phyloP scores from a whole-genome alignment of 192 early-diverging fungal genomes.

The Kickxella alabastrina region DNA sequence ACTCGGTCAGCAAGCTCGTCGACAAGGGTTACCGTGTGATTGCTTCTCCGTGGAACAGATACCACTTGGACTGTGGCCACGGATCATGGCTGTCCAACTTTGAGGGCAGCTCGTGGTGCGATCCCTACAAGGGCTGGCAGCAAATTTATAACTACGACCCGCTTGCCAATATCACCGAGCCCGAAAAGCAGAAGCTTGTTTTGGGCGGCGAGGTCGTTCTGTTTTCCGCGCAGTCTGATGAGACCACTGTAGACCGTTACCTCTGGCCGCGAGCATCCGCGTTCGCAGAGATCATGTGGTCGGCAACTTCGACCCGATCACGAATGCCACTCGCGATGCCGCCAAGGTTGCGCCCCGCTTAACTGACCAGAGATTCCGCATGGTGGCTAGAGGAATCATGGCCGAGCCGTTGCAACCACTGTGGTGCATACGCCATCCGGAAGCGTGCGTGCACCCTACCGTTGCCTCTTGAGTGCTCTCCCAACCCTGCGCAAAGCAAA shows the following conservation, averaged over 20 bases:
- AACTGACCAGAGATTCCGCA: conserved; percentile 65
- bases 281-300: conserved; percentile 69
- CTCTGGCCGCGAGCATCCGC: conserved; percentile 69
- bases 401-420: conserved; percentile 67
- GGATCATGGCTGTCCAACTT: conserved; percentile 70
- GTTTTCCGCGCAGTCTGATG: conserved; percentile 67
- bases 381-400: conserved; percentile 61
- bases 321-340: conserved; percentile 50
- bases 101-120: conserved; percentile 65
- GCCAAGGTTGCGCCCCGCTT: conserved; percentile 61
- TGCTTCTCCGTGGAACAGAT: conserved; percentile 59
- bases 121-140: conserved; percentile 68
- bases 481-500: too few relatives aligned
- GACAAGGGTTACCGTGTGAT: conserved; percentile 61
- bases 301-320: conserved; percentile 54
- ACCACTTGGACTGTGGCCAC: conserved; percentile 71
- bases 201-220: conserved; percentile 64
- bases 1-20: conserved; percentile 54
- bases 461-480: background rate
- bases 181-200: conserved; percentile 56
- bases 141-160: conserved; percentile 64
- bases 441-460: conserved; percentile 26
- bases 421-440: conserved; percentile 62
- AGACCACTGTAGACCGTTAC: conserved; percentile 55
- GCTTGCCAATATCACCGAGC: conserved; percentile 53